phyloP scores from a whole-genome alignment of 2,329 filamentous ascomycete species.

The Metarhizium anisopliae region DNA sequence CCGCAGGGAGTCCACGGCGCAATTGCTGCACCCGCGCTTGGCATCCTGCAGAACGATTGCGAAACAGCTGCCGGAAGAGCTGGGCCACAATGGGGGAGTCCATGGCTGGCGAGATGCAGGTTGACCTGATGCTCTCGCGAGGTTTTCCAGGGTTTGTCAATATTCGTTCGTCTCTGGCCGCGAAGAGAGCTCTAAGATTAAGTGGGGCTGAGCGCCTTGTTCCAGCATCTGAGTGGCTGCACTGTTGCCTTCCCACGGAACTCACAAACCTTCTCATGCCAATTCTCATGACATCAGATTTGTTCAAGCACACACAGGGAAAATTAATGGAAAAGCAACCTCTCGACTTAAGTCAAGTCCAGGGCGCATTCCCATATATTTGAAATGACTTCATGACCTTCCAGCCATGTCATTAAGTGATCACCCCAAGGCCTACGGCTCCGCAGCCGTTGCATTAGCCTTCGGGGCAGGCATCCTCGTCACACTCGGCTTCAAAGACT shows the following conservation, averaged over 20 bases:
- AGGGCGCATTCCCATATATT: too few relatives aligned
- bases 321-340: too few relatives aligned
- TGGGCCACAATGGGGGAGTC: slow-evolving; percentile 71
- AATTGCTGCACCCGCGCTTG: slow-evolving; percentile 13
- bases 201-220: not conserved
- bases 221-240: not conserved
- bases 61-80: slow-evolving; percentile 79
- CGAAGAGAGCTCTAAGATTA: not conserved
- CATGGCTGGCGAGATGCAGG: slow-evolving; percentile 42
- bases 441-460: slow-evolving; percentile 57
- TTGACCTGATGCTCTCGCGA: slow-evolving; percentile 1
- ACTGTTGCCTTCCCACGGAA: too few relatives aligned
- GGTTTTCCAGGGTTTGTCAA: not conserved
- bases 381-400: not conserved
- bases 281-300: slow-evolving; percentile 17
- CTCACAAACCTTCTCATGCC: not conserved
- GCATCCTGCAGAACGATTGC: slow-evolving; percentile 40
- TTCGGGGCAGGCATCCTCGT: slow-evolving; percentile 71
- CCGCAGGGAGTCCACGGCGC: not conserved
- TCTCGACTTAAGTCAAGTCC: too few relatives aligned
- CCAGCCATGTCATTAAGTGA: slow-evolving; percentile 49
- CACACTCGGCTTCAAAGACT: slow-evolving; percentile 69
- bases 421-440: slow-evolving; percentile 53
- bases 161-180: not conserved
- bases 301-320: slow-evolving; percentile 1